These are phyloP conservation scores for Tuber microsphaerosporum DNA, from an alignment of 495 filamentous ascomycete genomes.

Conservation along the genomic window DNA sequence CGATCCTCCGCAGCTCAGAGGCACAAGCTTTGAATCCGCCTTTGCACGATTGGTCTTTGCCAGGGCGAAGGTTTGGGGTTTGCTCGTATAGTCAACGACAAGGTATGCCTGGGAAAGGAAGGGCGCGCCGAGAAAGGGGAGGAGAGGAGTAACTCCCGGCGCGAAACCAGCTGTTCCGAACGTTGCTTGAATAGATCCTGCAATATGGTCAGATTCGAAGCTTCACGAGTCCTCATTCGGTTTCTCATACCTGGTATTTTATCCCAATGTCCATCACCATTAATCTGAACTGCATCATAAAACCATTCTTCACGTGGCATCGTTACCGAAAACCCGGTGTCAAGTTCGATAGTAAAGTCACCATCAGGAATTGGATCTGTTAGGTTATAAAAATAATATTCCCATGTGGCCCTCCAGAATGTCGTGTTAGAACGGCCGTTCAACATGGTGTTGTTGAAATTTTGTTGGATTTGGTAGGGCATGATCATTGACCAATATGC, in stretches of 20 bases:
- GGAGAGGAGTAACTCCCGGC: slow-evolving; percentile 16
- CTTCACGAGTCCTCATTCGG: background rate
- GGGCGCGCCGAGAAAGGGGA: slow-evolving; percentile 35
- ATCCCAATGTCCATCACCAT: slow-evolving; percentile 15
- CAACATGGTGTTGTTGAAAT: slow-evolving; percentile 38
- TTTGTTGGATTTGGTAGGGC: slow-evolving; percentile 28
- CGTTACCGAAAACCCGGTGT: slow-evolving; percentile 20
- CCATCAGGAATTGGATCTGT: slow-evolving; percentile 23
- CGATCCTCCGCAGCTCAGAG: slow-evolving; percentile 14
- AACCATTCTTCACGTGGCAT: slow-evolving; percentile 30
- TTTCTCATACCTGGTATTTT: slow-evolving; percentile 21
- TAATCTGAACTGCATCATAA: slow-evolving; percentile 14
- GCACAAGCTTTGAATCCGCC: background rate
- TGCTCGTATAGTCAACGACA: slow-evolving; percentile 31
- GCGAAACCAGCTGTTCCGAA: slow-evolving; percentile 34
- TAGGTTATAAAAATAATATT: slow-evolving; percentile 30
- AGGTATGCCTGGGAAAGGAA: slow-evolving; percentile 40
- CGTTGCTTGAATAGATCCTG: slow-evolving; percentile 27
- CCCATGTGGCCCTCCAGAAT: slow-evolving; percentile 30
- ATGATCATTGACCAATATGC: slow-evolving; percentile 39
- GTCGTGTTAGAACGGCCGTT: slow-evolving; percentile 6
- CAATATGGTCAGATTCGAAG: background rate
- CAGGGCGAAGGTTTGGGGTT: slow-evolving; percentile 18
- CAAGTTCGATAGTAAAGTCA: slow-evolving; percentile 28
- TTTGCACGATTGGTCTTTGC: slow-evolving; percentile 16